Conservation (phyloP, 2,329 filamentous ascomycete species). For the Hypocrella siamensis region DNA sequence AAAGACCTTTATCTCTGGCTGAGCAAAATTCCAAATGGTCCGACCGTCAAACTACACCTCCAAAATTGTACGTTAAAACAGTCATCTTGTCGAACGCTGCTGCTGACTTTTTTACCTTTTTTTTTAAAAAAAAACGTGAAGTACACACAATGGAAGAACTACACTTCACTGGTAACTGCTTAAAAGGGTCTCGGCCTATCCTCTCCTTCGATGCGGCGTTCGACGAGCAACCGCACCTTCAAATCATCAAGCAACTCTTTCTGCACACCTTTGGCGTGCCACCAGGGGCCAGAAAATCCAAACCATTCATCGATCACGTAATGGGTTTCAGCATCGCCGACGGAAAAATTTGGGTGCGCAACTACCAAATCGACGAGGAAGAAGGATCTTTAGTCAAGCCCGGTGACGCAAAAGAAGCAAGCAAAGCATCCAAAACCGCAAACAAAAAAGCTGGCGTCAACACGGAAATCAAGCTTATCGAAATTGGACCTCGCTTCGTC, state of each 20-base stretch:
- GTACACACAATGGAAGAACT: constrained; percentile 95
- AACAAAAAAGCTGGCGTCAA: constrained; percentile 31
- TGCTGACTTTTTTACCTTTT: too few species aligned
- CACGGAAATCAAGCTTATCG: constrained; percentile 69
- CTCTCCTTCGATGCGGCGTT: constrained; percentile 86
- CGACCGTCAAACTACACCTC: constrained; percentile 52
- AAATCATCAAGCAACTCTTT: constrained; percentile 78
- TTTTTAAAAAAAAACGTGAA: too few species aligned
- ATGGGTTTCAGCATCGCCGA: constrained; percentile 85
- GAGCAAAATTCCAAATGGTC: constrained; percentile 65
- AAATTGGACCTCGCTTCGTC: constrained; percentile 88
- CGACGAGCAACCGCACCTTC: constrained; percentile 64
- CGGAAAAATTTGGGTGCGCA: constrained; percentile 89
- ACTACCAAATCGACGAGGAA: constrained; percentile 83
- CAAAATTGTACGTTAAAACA: constrained; percentile 51
- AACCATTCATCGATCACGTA: constrained; percentile 92
- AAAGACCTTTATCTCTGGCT: constrained; percentile 93
- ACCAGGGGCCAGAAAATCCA: constrained; percentile 71
- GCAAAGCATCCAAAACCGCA: constrained; percentile 22
- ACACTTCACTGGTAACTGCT: constrained; percentile 90
- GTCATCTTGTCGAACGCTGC: too few species aligned
- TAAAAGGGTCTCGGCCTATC: constrained; percentile 82
- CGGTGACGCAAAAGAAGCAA: constrained; percentile 22
- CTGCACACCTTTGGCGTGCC: constrained; percentile 86
- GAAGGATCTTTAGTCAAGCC: constrained; percentile 39